Percentiles rank a stretch among this genome's conserved stretches.
These are phyloP conservation scores for Moesziomyces sp. DNA, from an alignment of 1,284 basidiomycete genomes.

Conservation along the genomic window DNA sequence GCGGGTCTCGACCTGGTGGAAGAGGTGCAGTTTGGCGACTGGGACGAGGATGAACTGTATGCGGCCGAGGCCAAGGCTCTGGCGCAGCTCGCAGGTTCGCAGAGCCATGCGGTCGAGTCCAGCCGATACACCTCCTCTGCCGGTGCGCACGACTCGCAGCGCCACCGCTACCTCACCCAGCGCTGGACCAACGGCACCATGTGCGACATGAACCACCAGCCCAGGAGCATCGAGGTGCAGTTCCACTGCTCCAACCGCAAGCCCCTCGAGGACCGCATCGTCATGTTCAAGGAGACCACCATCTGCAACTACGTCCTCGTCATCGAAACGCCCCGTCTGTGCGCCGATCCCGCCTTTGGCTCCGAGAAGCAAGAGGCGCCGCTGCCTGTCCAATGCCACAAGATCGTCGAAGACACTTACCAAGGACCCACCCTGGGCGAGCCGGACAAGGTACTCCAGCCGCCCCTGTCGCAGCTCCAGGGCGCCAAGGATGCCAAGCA, in stretches of 20 bases:
- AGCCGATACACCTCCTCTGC: not conserved
- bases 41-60: constrained; percentile 48
- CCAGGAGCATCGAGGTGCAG: constrained; percentile 56
- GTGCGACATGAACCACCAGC: constrained; percentile 58
- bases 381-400: constrained; percentile 33
- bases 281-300: constrained; percentile 62
- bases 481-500: not conserved
- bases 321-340: constrained; percentile 49
- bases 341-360: constrained; percentile 40
- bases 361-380: constrained; percentile 42
- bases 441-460: constrained; percentile 11
- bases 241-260: constrained; percentile 52
- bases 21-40: constrained; percentile 56
- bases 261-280: constrained; percentile 48
- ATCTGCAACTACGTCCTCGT: constrained; percentile 62
- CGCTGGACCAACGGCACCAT: constrained; percentile 59
- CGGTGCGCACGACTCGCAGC: constrained; percentile 13
- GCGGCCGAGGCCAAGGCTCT: constrained; percentile 39
- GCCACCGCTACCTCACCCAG: constrained; percentile 55
- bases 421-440: constrained; percentile 27
- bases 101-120: constrained; percentile 1
- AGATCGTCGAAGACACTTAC: constrained; percentile 37
- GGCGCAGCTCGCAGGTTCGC: constrained; percentile 4
- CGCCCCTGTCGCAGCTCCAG: constrained; percentile 6
- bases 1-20: constrained; percentile 57